phyloP scores from a whole-genome alignment of 305 asterid genomes.

The Fraxinus platypoda region DNA sequence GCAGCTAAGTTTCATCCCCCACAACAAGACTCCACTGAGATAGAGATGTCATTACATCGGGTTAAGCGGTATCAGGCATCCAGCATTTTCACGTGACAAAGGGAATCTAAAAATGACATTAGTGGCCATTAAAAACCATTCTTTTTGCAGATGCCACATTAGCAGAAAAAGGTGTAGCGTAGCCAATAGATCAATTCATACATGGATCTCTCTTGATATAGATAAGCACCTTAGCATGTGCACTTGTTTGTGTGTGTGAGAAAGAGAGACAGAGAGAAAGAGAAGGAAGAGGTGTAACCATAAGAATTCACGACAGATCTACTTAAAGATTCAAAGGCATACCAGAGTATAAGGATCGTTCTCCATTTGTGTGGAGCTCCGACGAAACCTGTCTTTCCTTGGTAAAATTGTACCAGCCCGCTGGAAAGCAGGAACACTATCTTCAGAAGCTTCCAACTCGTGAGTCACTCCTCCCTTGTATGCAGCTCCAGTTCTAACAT shows the following conservation, averaged over 20 bases:
- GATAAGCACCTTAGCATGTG: background rate
- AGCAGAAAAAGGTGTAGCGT: background rate
- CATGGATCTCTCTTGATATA: background rate
- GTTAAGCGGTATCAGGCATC: background rate
- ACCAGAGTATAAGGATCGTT: constrained; percentile 98
- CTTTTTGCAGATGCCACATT: background rate
- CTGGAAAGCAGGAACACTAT: constrained; percentile 79
- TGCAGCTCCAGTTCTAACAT: constrained; percentile 68
- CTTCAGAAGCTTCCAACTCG: constrained; percentile 72
- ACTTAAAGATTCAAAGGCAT: background rate
- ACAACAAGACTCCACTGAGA: background rate
- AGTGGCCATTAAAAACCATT: background rate
- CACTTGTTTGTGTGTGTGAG: background rate
- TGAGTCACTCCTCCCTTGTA: constrained; percentile 74
- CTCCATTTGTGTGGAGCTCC: constrained; percentile 96
- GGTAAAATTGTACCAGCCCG: constrained; percentile 95
- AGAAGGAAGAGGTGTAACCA: background rate
- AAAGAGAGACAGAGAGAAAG: background rate
- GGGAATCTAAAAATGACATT: background rate
- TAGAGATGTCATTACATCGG: background rate
- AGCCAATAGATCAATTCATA: background rate
- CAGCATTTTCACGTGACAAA: background rate
- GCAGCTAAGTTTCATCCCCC: background rate
- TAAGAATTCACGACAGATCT: background rate
- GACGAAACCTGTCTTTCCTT: constrained; percentile 85